Evolutionary conservation across 139 green algal species (phyloP).

Genomic region (Pseudopediastrum boryanum): DNA sequence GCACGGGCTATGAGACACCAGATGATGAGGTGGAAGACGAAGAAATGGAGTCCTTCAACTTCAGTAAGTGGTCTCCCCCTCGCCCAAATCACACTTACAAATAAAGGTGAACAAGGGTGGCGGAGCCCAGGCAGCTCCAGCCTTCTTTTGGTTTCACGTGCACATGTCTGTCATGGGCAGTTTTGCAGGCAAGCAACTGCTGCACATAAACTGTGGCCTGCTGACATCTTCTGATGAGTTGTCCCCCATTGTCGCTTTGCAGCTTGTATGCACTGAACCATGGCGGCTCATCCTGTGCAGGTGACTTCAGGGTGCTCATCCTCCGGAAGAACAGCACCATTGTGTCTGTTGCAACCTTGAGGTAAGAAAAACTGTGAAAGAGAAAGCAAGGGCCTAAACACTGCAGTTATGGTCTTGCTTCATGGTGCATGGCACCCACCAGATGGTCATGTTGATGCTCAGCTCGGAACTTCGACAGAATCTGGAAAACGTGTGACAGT

Average conservation of each 20-base stretch:
- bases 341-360: slow-evolving; percentile 62
- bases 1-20: slow-evolving; percentile 54
- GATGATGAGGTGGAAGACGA: slow-evolving; percentile 34
- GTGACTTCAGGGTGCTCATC: slow-evolving; percentile 60
- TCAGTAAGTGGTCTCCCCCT: slow-evolving; percentile 49
- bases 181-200: not conserved
- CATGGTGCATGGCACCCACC: not conserved
- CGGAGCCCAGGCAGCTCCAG: not conserved
- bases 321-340: slow-evolving; percentile 59
- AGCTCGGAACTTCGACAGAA: not conserved
- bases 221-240: not conserved
- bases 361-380: slow-evolving; percentile 19
- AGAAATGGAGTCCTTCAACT: slow-evolving; percentile 45
- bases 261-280: too few relatives aligned
- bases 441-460: not conserved
- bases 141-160: not conserved
- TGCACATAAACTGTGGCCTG: not conserved
- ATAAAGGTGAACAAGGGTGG: too few relatives aligned
- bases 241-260: too few relatives aligned
- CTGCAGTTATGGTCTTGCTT: not conserved
- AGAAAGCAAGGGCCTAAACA: not conserved
- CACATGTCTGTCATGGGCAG: not conserved
- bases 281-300: slow-evolving; percentile 37
- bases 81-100: too few relatives aligned
- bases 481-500: not conserved